Percentiles rank a stretch among this genome's conserved stretches.
Conservation (phyloP, 345 rosid genomes). For the Pistacia vera region DNA sequence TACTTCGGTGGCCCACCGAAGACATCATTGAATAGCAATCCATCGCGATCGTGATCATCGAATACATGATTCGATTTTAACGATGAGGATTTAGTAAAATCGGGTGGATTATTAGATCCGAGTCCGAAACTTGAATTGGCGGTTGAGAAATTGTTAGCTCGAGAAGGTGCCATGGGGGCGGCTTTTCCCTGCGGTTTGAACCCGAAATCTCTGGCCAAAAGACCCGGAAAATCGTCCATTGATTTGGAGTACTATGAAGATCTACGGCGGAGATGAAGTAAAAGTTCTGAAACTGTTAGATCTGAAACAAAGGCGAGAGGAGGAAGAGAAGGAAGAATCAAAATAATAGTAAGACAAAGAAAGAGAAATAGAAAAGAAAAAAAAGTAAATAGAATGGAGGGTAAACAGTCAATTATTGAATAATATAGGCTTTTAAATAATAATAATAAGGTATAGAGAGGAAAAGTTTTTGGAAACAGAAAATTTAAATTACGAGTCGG, state of each 20-base stretch:
- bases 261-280: slow-evolving; percentile 6
- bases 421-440: background rate
- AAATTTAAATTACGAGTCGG: background rate
- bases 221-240: slow-evolving; percentile 76
- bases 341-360: background rate
- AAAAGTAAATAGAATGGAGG: slow-evolving; percentile 9
- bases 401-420: slow-evolving; percentile 22
- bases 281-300: slow-evolving; percentile 10
- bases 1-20: slow-evolving; percentile 61
- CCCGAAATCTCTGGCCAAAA: slow-evolving; percentile 63
- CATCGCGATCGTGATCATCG: slow-evolving; percentile 43
- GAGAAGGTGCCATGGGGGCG: slow-evolving; percentile 72
- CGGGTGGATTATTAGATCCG: slow-evolving; percentile 30
- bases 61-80: slow-evolving; percentile 39
- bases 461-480: background rate
- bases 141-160: slow-evolving; percentile 22
- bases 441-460: background rate
- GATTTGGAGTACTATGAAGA: slow-evolving; percentile 3
- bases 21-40: slow-evolving; percentile 41
- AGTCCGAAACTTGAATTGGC: slow-evolving; percentile 29
- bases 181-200: slow-evolving; percentile 76
- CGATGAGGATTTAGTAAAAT: slow-evolving; percentile 28
- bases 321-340: background rate
- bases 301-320: slow-evolving; percentile 3
- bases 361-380: background rate